These are phyloP conservation scores for Melaleuca quinquenervia DNA, from an alignment of 345 rosid genomes.

Conservation along the genomic window DNA sequence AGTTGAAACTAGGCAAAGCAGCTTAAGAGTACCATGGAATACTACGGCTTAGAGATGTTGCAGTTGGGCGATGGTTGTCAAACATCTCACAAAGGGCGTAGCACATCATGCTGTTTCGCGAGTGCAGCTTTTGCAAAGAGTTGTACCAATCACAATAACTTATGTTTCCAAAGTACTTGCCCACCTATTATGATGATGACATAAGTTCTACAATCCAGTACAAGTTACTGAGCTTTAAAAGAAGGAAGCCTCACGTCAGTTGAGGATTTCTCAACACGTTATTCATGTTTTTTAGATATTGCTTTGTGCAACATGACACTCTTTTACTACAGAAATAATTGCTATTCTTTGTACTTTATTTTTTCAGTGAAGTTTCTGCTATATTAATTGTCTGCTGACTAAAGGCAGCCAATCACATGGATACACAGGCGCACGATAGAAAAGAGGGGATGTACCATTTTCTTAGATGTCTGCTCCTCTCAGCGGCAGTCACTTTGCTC, in stretches of 20 bases:
- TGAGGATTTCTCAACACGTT: background rate
- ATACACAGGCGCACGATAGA: background rate
- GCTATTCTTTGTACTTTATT: background rate
- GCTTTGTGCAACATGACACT: background rate
- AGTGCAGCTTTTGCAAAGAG: background rate
- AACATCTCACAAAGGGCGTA: background rate
- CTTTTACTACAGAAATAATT: background rate
- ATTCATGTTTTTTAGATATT: background rate
- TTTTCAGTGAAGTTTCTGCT: background rate
- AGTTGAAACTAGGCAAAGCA: background rate
- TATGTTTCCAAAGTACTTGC: background rate
- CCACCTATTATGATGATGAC: background rate
- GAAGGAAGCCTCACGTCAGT: background rate
- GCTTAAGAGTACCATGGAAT: background rate
- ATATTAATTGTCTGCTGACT: background rate
- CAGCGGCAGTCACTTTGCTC: slow-evolving; percentile 78
- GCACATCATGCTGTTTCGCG: background rate
- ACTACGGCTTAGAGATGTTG: background rate
- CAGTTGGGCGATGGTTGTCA: background rate
- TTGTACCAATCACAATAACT: background rate
- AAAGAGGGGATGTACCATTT: slow-evolving; percentile 45
- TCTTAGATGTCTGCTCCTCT: slow-evolving; percentile 68
- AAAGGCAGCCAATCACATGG: background rate
- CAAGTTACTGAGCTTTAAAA: background rate
- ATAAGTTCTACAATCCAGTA: background rate